Base-by-base conservation (phyloP, 495 filamentous ascomycete species). In the Daldinia vernicosa region DNA sequence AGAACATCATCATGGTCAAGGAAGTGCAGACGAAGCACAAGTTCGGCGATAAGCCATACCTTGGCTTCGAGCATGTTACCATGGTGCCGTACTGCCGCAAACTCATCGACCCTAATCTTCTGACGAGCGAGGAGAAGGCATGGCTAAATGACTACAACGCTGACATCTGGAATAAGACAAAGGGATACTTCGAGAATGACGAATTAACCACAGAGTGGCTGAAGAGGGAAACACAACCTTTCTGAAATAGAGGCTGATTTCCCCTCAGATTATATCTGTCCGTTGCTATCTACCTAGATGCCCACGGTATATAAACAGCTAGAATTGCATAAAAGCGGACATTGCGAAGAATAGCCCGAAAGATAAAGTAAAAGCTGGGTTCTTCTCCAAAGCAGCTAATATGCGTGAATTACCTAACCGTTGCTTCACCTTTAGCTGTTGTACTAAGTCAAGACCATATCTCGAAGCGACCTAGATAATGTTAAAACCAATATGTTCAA, bases 21-120 rank as follows among this genome's bases (percentile, higher is more conserved):
- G 93, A 98, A 75, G 91, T 90, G 15, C 82, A 97, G 76, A 97
- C 95, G 6, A 89, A 91, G 62, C 85, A 97, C 80, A 87, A 87
- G 37, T 98, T 98, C 75, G 95, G 95, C 6, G 95, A 97, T 58
- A 95, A 95, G 81, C 92, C 94, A 22, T 99, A 92, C 80, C 80
- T 97, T 19, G 94, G 95, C 14, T 98, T 99, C 71, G 94, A 99
- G 82, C 93, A 97, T 76, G 93, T 97, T 67, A 99, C 96, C 1
- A 94, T 98, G 93, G 92, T 93, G 19, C 96, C 96, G 1, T 92
- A 96, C 78, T 97, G 95, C 79, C 85, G 89, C 67, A 98, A 94
- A 61, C 81, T 99, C 68, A 94, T 97, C 62, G 93, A 98, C 76
- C 82, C 83, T 43, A 85, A 74, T 6, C 83, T 96, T 53, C 75